These are phyloP conservation scores for Globisporangium spinosum DNA, from an alignment of 352 stramenopile species.

Conservation along the genomic window DNA sequence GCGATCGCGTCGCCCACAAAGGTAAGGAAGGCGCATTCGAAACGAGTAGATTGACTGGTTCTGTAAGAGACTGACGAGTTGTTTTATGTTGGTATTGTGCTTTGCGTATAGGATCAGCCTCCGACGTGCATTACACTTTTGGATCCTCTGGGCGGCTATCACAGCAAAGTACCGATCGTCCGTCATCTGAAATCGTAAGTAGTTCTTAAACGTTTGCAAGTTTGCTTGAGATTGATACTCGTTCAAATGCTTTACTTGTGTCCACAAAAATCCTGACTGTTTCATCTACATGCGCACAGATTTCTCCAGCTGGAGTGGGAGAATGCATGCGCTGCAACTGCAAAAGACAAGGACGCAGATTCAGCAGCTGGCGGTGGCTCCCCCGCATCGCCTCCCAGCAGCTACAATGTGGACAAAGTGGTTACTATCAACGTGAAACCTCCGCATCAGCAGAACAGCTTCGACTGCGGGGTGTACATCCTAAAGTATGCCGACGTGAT, in stretches of 20 bases:
- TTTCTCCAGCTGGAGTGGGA: constrained; percentile 57
- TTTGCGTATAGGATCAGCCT: constrained; percentile 25
- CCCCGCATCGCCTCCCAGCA: constrained; percentile 9
- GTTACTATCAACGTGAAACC: constrained; percentile 32
- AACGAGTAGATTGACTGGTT: neutral
- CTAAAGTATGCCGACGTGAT: constrained; percentile 63
- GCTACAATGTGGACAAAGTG: constrained; percentile 38
- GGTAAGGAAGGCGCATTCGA: constrained; percentile 4
- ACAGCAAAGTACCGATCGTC: constrained; percentile 52
- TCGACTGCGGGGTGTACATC: constrained; percentile 67
- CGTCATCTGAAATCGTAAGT: constrained; percentile 58
- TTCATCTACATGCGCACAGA: constrained; percentile 17
- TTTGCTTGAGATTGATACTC: neutral
- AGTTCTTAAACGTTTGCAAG: neutral
- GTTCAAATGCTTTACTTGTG: neutral
- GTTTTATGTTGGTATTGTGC: neutral
- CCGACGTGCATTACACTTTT: constrained; percentile 60
- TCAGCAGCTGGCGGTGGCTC: neutral
- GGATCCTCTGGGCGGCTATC: constrained; percentile 69
- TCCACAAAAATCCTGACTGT: neutral
- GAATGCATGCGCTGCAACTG: constrained; percentile 19
- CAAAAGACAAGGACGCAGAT: constrained; percentile 9
- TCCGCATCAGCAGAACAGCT: constrained; percentile 58
- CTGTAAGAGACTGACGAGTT: neutral
- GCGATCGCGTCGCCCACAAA: constrained; percentile 28